Base-by-base conservation (phyloP, 768 basidiomycete genomes). In the Suillus cothurnatus region DNA sequence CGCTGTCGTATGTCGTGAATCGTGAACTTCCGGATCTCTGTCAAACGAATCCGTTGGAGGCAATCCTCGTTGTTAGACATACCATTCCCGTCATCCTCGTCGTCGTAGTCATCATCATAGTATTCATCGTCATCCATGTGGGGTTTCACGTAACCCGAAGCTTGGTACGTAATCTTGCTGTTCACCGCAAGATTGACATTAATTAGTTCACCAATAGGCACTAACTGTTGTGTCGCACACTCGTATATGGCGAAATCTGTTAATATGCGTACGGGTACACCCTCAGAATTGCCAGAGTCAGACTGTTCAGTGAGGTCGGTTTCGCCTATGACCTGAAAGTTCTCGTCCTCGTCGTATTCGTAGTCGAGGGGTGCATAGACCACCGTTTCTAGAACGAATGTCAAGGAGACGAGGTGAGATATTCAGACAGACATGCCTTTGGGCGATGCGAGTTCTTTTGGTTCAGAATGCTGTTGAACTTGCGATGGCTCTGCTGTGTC, bases 221-320 rank as follows among this genome's bases (percentile, higher is more conserved):
- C 71, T 4, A 86, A 70, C 19, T 79, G 71, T 8, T 70, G 63
- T 1, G 81, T 80, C 1, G 71, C 64, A 15, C 67, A 36, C 17
- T 86, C 74, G 62, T 88, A 90, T 38, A 91, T 75, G 0, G 77
- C 71, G 68, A 90, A 91, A 64, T 87, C 77, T 0, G 78, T 74
- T 11, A 92, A 77, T 0, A 81, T 67, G 8, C 90, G 84, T 52
- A 92, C 78, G 17, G 90, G 90, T 38, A 89, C 67, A 9, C 79
- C 78, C 8, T 72, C 70, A 21, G 80, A 79, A 39, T 73, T 71
- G 47, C 75, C 78, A 55, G 69, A 58, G 69, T 67, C 61, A 50
- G 57, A 38, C 45, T 66, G 60, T 65, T 76, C 73, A n/a, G 69
- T 64, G 7, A 66, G 62, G 31, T 72, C 67, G 1, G 74, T 74